Conservation (phyloP, 805 yeast species). For the Candida anglica region DNA sequence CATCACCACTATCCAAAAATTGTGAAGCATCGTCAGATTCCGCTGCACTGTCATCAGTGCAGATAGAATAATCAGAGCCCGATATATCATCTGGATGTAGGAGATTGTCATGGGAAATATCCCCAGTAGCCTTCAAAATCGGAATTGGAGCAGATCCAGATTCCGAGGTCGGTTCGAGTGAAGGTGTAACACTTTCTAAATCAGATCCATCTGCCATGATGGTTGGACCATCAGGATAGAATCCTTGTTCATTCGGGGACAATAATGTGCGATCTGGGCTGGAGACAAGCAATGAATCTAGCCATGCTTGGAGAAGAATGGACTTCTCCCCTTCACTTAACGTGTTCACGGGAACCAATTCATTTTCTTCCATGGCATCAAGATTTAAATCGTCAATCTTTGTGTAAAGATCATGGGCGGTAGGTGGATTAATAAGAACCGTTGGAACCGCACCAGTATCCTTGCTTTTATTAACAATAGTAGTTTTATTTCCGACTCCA, state of each 20-base stretch:
- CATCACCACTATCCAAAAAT: too few species aligned
- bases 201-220: slow-evolving; percentile 25
- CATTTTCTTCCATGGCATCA: slow-evolving; percentile 4
- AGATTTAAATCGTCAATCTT: slow-evolving; percentile 6
- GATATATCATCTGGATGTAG: too few species aligned
- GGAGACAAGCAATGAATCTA: slow-evolving; percentile 21
- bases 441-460: background rate
- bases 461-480: background rate
- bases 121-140: background rate
- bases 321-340: slow-evolving; percentile 7
- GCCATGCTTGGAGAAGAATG: slow-evolving; percentile 21
- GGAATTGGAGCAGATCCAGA: background rate
- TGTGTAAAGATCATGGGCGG: slow-evolving; percentile 4
- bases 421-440: slow-evolving; percentile 12
- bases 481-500: background rate
- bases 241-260: slow-evolving; percentile 36
- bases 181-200: too few species aligned
- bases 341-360: slow-evolving; percentile 5
- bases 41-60: too few species aligned
- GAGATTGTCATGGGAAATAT: too few species aligned
- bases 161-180: too few species aligned
- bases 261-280: slow-evolving; percentile 11
- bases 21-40: too few species aligned
- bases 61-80: too few species aligned
- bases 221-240: slow-evolving; percentile 24